Conservation (phyloP, 164 flowering plant genomes). For the Santalum album region DNA sequence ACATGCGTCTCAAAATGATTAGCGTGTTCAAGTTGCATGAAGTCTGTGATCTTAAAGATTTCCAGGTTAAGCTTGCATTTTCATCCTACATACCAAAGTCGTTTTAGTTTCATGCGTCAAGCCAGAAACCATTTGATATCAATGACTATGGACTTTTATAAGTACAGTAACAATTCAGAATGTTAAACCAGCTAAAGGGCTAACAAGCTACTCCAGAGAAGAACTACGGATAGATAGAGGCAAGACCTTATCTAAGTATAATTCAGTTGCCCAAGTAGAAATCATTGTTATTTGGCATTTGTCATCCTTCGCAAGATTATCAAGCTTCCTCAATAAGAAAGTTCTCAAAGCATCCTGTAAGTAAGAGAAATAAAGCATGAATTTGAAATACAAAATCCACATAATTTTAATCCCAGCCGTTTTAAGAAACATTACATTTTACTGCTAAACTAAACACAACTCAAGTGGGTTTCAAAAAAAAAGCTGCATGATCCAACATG, state of each 20-base stretch:
- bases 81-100: no score
- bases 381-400: no score
- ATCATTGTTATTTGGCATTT: slow-evolving; percentile 98
- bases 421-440: neutral
- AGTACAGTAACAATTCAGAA: no score
- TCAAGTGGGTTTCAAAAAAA: no score
- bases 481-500: no score
- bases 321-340: slow-evolving; percentile 84
- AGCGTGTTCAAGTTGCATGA: no score
- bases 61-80: no score
- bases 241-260: slow-evolving; percentile 91
- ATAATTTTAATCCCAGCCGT: neutral
- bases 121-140: neutral
- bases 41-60: no score
- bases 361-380: slow-evolving; percentile 9
- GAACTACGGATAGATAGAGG: neutral
- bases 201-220: neutral
- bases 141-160: no score
- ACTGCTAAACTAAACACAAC: neutral
- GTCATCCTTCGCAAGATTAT: slow-evolving; percentile 81
- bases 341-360: slow-evolving; percentile 95
- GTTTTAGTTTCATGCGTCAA: neutral
- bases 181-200: neutral
- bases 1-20: no score
- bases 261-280: slow-evolving; percentile 95